Base-by-base conservation (phyloP, 2,329 filamentous ascomycete species). In the Drechslerella dactyloides region DNA sequence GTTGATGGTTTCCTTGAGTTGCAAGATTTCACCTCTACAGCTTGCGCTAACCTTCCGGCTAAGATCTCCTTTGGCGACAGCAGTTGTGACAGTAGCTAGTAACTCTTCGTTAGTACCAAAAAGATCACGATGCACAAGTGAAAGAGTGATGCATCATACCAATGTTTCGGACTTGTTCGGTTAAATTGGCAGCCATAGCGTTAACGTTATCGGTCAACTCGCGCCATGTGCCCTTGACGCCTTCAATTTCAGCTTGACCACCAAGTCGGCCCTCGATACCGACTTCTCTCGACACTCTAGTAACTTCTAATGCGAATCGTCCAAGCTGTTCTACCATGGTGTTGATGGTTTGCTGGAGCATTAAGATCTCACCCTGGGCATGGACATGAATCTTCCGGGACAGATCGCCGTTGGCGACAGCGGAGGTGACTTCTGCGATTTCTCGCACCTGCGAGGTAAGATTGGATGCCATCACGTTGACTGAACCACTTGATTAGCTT, bases 1-100 rank as follows among this genome's bases (percentile, higher is more conserved):
- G 81, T 99, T 99, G 83, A 97, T 99, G 52, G 94, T 97, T 70
- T 92, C 93, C 81, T 99, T 99, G 78, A 99, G 89, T 82, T 90
- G 91, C 78, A 88, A 90, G 77, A 93, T 97, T 84, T 93, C 94
- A 80, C 90, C 96, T 82, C 88, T 90, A 81, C 90, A 93, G 78
- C 91, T 91, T 73, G 93, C 93, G 80, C 96, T 91, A 42, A 99
- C 93, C 80, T 97, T 97, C 80, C 96, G 93, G 56, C 93, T 97
- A 76, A 99, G 84, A 79, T 99, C 94, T 81, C 93, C 93, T 80
- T 87, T 87, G 74, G 87, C 87, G 66, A 89, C 87, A 37, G 87
- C 86, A 55, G 87, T 89, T 74, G 88, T 87, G 74, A 89, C 88
- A 63, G 84, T 87, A 62, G 76, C 69, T 73, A 48, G 37, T 46